These are phyloP conservation scores for Phoma sp. DNA, from an alignment of 2,329 filamentous ascomycete species.

Conservation along the genomic window DNA sequence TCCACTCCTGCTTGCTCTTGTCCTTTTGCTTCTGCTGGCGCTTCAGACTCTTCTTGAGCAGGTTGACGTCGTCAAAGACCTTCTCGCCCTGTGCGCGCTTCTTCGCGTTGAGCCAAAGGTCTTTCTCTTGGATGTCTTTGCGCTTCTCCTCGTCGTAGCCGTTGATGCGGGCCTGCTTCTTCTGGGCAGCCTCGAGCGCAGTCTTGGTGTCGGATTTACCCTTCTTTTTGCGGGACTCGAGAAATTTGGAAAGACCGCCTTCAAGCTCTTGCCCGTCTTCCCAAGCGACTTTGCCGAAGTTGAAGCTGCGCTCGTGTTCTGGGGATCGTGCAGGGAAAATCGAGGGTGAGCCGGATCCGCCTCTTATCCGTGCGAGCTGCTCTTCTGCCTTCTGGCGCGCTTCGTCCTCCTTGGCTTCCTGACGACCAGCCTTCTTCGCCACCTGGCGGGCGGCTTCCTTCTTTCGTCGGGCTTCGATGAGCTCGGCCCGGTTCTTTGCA, in stretches of 20 bases:
- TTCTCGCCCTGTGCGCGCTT: conserved; percentile 88
- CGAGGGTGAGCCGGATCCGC: conserved; percentile 65
- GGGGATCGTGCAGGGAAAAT: conserved; percentile 55
- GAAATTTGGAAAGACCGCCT: conserved; percentile 66
- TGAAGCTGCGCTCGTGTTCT: conserved; percentile 71
- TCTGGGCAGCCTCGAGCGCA: conserved; percentile 83
- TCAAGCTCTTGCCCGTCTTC: conserved; percentile 82
- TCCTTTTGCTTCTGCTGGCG: conserved; percentile 88
- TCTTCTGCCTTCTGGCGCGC: conserved; percentile 65
- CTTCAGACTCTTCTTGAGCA: conserved; percentile 91
- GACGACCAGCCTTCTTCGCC: conserved; percentile 85
- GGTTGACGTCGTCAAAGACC: conserved; percentile 81
- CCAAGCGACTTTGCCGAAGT: conserved; percentile 92
- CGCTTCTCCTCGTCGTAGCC: conserved; percentile 80
- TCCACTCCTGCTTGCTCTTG: conserved; percentile 89
- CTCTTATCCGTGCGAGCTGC: conserved; percentile 62
- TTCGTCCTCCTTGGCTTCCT: conserved; percentile 80
- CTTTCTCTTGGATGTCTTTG: conserved; percentile 88
- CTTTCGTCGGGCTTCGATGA: conserved; percentile 85
- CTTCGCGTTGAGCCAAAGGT: conserved; percentile 90
- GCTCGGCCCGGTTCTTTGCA: conserved; percentile 84
- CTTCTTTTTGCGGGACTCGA: conserved; percentile 76
- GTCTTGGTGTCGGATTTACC: conserved; percentile 85
- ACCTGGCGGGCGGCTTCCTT: conserved; percentile 87
- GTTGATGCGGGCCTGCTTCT: conserved; percentile 81